phyloP scores from a whole-genome alignment of 2,329 filamentous ascomycete species.

The Cladosporium sphaerospermum region DNA sequence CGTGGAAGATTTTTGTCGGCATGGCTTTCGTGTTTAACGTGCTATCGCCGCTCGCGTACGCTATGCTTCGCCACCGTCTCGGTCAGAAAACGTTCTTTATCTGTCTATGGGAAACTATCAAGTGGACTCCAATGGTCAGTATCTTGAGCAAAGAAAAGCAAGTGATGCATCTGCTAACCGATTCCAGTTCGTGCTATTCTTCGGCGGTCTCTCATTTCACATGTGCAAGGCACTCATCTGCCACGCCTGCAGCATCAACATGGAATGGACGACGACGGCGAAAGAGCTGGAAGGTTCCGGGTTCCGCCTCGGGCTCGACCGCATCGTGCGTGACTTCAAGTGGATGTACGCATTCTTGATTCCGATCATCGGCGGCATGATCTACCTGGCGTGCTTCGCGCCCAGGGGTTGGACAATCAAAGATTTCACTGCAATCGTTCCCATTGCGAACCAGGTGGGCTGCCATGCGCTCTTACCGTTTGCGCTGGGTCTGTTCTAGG shows the following conservation, averaged over 20 bases:
- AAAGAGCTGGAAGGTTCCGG: constrained; percentile 64
- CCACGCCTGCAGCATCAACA: constrained; percentile 81
- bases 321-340: constrained; percentile 20
- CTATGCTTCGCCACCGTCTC: constrained; percentile 57
- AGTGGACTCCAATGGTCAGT: constrained; percentile 51
- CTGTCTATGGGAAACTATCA: constrained; percentile 52
- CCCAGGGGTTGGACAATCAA: constrained; percentile 18
- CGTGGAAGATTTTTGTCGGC: constrained; percentile 57
- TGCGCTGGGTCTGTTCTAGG: constrained; percentile 17
- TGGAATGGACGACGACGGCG: constrained; percentile 77
- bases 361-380: constrained; percentile 17
- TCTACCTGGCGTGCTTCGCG: constrained; percentile 19
- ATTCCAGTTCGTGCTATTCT: constrained; percentile 61
- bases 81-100: constrained; percentile 47
- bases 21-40: constrained; percentile 61
- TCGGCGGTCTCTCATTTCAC: constrained; percentile 75
- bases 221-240: constrained; percentile 71
- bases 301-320: constrained; percentile 19
- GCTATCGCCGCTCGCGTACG: constrained; percentile 55
- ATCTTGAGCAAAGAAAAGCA: background rate
- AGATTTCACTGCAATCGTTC: constrained; percentile 19
- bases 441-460: constrained; percentile 19
- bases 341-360: constrained; percentile 20
- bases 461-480: constrained; percentile 20
- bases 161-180: background rate